phyloP scores from a whole-genome alignment of 257 asterid species.

The Solanum corneliomulleri region DNA sequence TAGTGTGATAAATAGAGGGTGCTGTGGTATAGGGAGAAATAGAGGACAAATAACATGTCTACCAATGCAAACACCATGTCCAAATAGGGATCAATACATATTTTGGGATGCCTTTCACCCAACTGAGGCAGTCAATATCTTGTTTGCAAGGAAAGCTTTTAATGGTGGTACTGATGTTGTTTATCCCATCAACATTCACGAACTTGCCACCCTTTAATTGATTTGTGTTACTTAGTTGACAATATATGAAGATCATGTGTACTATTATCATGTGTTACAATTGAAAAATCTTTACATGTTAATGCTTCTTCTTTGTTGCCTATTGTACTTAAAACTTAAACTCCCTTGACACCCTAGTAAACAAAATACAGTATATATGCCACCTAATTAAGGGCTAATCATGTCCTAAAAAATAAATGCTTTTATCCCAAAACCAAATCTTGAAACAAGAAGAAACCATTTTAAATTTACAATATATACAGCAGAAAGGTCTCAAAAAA shows the following conservation, averaged over 20 bases:
- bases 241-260: not conserved
- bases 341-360: not conserved
- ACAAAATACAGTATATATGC: not conserved
- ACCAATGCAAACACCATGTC: constrained; percentile 11
- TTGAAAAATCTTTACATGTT: not conserved
- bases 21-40: constrained; percentile 17
- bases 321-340: not conserved
- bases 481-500: not conserved
- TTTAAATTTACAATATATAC: not conserved
- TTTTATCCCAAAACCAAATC: not conserved
- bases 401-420: not conserved
- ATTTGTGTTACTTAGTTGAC: not conserved
- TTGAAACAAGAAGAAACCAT: not conserved
- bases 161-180: constrained; percentile 7
- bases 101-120: constrained; percentile 45
- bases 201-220: not conserved
- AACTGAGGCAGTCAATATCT: constrained; percentile 19
- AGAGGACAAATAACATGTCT: constrained; percentile 15
- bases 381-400: not conserved
- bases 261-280: not conserved
- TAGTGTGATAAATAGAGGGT: constrained; percentile 20
- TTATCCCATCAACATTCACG: constrained; percentile 2
- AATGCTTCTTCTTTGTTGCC: not conserved
- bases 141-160: constrained; percentile 12
- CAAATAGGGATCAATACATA: constrained; percentile 22